Base-by-base conservation (phyloP, 2,329 filamentous ascomycete species). In the Xylaria multiplex region DNA sequence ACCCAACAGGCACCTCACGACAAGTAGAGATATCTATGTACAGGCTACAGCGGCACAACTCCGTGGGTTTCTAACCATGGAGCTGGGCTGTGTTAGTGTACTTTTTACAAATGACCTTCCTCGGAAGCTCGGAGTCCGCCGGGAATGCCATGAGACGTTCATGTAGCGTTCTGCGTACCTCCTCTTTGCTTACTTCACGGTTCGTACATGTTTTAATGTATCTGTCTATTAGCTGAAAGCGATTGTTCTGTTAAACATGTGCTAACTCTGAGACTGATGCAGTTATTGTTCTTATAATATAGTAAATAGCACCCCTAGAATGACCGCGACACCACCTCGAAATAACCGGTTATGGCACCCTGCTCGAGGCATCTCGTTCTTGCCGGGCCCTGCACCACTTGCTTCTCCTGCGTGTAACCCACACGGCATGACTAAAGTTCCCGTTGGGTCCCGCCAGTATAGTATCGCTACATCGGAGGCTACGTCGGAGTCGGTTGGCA, bases 261-360 rank as follows among this genome's bases (percentile, higher is more conserved):
- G 40, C 14, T 65, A 37, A 69, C 46, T 32, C 8, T 42, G 24
- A 62, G 4, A 27, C 35, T 7, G 16, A 45, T 43, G 42, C 46
- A 70, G 66, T 45, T 48, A 46, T 52, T 70, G 66, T 53, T 27
- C 54, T 43, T 50, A 57, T 66, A 70, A 57, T 66, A 70, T 70
- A 66, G 32, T 57, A 61, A 56, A 48, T 8, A 40, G 27, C 16
- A 30, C 48, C 35, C 57, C 50, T 2, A 71, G 57, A 32, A 76
- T 73, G 71, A 75, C 74, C 58, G 69, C 73, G 16, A 73, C 73
- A 40, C 73, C 74, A 3, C 63, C 74, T 24, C 68, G 50, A 55
- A 72, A 73, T 49, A 66, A 69, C 48, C 73, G 71, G 57, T 48
- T 77, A 72, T 79, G 78, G 78, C 73, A 79, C 40, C 76, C 74